Percentiles rank a stretch among this genome's conserved stretches.
phyloP scores from a whole-genome alignment of 208 protist genomes.

The Trypanosoma boissoni region DNA sequence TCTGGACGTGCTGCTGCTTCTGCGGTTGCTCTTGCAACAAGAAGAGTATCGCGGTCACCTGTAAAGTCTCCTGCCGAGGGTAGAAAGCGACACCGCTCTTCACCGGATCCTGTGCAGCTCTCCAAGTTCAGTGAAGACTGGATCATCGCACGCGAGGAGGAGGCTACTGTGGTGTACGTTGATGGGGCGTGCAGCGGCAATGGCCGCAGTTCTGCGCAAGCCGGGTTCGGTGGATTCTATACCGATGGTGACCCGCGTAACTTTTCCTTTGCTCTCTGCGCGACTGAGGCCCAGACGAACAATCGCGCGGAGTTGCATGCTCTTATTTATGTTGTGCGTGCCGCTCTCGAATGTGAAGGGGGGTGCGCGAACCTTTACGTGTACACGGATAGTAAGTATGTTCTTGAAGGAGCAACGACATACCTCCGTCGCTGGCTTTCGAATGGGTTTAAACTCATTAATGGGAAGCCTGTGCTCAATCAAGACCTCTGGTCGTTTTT shows the following conservation, averaged over 20 bases:
- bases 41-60: neutral
- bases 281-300: constrained; percentile 73
- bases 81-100: neutral
- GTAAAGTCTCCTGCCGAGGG: neutral
- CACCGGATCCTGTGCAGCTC: constrained; percentile 9
- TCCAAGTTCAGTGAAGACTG: neutral
- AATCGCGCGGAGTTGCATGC: constrained; percentile 79
- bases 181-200: constrained; percentile 82
- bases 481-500: constrained; percentile 65
- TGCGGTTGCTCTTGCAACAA: too few relatives aligned
- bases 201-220: constrained; percentile 39
- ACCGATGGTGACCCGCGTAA: constrained; percentile 58
- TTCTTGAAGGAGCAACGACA: constrained; percentile 53
- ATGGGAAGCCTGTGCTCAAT: constrained; percentile 50
- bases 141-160: constrained; percentile 5
- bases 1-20: neutral
- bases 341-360: constrained; percentile 34
- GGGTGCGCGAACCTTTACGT: constrained; percentile 48
- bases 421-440: constrained; percentile 50
- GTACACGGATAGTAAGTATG: constrained; percentile 79
- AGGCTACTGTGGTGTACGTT: constrained; percentile 67
- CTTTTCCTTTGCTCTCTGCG: constrained; percentile 55
- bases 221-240: constrained; percentile 83
- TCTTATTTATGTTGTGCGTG: constrained; percentile 69
- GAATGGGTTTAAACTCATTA: constrained; percentile 52